These are phyloP conservation scores for Diaporthe ilicicola DNA, from an alignment of 2,329 filamentous ascomycete genomes.

Conservation along the genomic window DNA sequence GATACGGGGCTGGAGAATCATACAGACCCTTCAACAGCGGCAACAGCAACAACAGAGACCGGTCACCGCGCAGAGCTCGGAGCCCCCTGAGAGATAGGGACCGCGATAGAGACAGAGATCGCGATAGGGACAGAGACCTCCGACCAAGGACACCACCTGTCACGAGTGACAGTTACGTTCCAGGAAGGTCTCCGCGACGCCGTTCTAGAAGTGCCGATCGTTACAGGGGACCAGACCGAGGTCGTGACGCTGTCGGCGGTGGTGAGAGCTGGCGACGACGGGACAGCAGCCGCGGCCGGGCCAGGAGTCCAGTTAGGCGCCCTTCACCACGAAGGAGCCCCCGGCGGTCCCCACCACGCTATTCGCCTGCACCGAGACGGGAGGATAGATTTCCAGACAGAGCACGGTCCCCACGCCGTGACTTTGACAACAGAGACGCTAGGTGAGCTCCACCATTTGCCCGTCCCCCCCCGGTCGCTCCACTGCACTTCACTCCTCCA, in stretches of 20 bases:
- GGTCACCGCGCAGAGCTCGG: conserved; percentile 40
- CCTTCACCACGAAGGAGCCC: conserved; percentile 42
- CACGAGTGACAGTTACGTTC: conserved; percentile 52
- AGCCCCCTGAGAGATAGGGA: conserved; percentile 42
- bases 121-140: conserved; percentile 44
- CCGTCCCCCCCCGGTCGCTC: not conserved
- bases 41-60: conserved; percentile 30
- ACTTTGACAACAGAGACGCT: conserved; percentile 48
- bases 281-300: conserved; percentile 50
- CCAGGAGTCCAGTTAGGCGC: conserved; percentile 47
- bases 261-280: conserved; percentile 50
- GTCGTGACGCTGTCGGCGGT: conserved; percentile 40
- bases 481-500: not conserved
- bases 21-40: conserved; percentile 63
- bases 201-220: conserved; percentile 52
- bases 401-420: conserved; percentile 49
- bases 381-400: conserved; percentile 47
- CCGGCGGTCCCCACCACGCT: conserved; percentile 45
- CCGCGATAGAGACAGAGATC: conserved; percentile 44
- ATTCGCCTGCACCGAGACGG: conserved; percentile 48
- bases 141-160: conserved; percentile 40
- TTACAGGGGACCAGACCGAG: conserved; percentile 48
- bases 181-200: conserved; percentile 50
- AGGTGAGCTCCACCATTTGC: conserved; percentile 37
- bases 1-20: conserved; percentile 69